phyloP scores from a whole-genome alignment of 176 grass and related monocot genomes.

The Carex scoparia region DNA sequence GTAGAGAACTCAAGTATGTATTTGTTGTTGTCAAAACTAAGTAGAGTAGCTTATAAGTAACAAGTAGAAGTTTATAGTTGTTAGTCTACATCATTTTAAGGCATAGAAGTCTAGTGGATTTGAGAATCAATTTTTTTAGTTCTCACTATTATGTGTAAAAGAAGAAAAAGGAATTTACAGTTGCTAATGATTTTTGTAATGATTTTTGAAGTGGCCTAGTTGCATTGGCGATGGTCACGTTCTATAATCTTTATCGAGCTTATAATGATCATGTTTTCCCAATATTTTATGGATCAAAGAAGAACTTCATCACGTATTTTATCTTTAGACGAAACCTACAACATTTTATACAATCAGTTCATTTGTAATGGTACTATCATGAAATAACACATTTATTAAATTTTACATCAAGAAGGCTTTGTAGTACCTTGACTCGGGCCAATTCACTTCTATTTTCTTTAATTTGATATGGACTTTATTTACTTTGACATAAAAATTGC shows the following conservation, averaged over 20 bases:
- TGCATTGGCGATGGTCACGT: not conserved
- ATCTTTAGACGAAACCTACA: not conserved
- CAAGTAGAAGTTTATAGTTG: not conserved
- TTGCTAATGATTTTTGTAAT: not conserved
- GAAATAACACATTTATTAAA: not conserved
- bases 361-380: not conserved
- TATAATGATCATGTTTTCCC: not conserved
- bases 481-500: not conserved
- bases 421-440: not conserved
- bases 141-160: not conserved
- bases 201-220: not conserved
- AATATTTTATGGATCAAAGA: not conserved
- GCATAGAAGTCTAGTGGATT: not conserved
- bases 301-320: not conserved
- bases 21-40: not conserved
- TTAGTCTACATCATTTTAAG: not conserved
- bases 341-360: not conserved
- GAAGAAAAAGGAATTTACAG: not conserved
- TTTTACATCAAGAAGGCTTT: not conserved
- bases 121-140: not conserved
- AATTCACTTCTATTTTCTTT: not conserved
- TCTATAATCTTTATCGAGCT: not conserved
- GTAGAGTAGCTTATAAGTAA: not conserved
- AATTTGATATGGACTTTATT: not conserved
- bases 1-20: too few species aligned